Evolutionary conservation across 805 yeast species (phyloP).

Genomic region (Myxozyma mucilagina): DNA sequence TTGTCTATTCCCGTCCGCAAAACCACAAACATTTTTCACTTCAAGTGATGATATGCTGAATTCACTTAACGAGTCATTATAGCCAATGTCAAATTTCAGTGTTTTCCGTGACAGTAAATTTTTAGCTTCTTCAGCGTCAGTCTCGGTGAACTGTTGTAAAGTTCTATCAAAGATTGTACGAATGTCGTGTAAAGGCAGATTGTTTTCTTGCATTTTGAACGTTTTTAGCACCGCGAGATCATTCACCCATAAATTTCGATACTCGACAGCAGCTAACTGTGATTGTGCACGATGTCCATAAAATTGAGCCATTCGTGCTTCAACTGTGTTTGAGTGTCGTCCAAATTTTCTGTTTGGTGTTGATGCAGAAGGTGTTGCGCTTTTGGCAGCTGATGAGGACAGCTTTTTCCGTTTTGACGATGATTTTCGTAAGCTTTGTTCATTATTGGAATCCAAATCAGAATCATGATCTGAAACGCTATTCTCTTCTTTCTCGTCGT

Average conservation of each 20-base stretch:
- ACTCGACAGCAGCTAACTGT: slow-evolving; percentile 1
- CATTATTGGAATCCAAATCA: neutral
- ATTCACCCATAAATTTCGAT: slow-evolving; percentile 26
- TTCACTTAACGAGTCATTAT: neutral
- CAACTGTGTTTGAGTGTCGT: neutral
- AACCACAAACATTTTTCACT: neutral
- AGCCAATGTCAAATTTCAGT: slow-evolving; percentile 4
- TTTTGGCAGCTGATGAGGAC: neutral
- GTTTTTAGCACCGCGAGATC: slow-evolving; percentile 6
- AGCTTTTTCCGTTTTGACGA: neutral
- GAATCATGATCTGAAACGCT: neutral
- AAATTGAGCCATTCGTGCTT: slow-evolving; percentile 4
- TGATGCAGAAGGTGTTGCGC: neutral
- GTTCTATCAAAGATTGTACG: neutral
- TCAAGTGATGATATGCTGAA: neutral
- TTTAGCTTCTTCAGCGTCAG: neutral
- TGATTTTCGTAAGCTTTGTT: neutral
- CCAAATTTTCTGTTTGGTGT: neutral
- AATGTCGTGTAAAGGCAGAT: neutral
- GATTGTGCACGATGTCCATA: slow-evolving; percentile 9
- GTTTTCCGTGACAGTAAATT: neutral
- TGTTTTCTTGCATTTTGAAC: neutral
- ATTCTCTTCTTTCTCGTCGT: slow-evolving; percentile 1
- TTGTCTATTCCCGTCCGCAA: slow-evolving; percentile 12
- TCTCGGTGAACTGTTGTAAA: neutral